Base-by-base conservation (phyloP, 2,329 filamentous ascomycete genomes). In the Capronia americana region DNA sequence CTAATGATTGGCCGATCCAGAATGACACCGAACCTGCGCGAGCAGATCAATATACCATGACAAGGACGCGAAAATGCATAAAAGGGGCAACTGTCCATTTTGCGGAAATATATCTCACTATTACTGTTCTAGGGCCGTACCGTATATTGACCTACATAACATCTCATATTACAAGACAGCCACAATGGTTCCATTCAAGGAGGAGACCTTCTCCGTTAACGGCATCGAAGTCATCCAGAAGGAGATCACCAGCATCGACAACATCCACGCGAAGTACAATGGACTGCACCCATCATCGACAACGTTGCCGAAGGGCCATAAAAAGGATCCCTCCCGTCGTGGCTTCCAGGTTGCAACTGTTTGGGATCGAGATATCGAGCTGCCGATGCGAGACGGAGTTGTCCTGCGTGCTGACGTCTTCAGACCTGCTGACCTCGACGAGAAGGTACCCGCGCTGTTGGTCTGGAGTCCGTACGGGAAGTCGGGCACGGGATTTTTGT, bases 391-490 rank as follows among this genome's bases (percentile, higher is more conserved):
- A 6, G 75, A 77, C 51, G 71, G 71, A 4, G 65, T 70, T 23
- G 71, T 63, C 1, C 32, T 77, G 1, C 70, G 72, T n/a, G 69
- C 68, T 2, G 75, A 77, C 53, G 61, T 77, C 3, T 75, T 74
- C 55, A 70, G 74, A 3, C 73, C 75, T 0, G 56, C 56, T 0
- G 55, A 58, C 11, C 46, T 5, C 26, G 30, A 12, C 5, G 50
- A 58, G 1, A 66, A 63, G 32, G 71, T 74, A 1, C 75, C 75
- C 0, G 74, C 71, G 0, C 68, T 77, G 17, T 65, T 76, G 17
- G 65, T 67, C 6, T 76, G 73, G 73, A 72, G 74, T 58, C 75
- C 75, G 0, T 76, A 75, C 38, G 75, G 75, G 0, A 76, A 76
- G 61, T 63, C 67, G 12, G 71, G 70, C 11, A 71, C 57, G 32